A percentile compares a stretch with the other conserved stretches of the same genome.
Evolutionary conservation across 164 flowering plant genomes (phyloP).

Genomic region (Liriodendron chinense): DNA sequence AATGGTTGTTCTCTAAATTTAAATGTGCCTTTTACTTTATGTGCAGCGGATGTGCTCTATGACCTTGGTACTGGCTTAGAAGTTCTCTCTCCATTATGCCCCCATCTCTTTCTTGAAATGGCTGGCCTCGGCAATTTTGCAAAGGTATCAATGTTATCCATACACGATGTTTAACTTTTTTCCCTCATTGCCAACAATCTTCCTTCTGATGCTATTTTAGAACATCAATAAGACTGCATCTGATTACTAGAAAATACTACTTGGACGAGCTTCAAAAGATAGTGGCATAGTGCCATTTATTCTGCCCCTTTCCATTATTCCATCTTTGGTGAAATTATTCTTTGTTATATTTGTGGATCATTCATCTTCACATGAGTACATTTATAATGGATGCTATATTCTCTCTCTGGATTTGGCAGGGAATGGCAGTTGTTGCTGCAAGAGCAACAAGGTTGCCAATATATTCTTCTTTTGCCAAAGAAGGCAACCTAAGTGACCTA

Average conservation of each 20-base stretch:
- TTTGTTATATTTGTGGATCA: neutral
- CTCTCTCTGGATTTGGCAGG: constrained; percentile 41
- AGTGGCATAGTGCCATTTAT: neutral
- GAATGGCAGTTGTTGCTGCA: constrained; percentile 99
- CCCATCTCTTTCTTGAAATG: constrained; percentile 90
- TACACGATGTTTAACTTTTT: neutral
- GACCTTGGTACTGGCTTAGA: constrained; percentile 96
- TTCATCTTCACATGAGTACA: neutral
- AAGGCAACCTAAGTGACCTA: constrained; percentile 94
- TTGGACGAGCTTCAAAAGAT: neutral
- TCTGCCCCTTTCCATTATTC: neutral
- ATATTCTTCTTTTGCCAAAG: constrained; percentile 98
- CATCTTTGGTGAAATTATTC: neutral
- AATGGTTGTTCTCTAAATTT: constrained; percentile 5
- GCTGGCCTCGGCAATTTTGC: constrained; percentile 99
- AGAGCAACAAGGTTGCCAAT: constrained; percentile 94
- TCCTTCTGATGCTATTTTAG: neutral
- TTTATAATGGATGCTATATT: neutral
- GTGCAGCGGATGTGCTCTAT: constrained; percentile 92
- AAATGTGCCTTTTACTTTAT: constrained; percentile 18
- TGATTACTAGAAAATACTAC: neutral
- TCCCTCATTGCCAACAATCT: neutral
- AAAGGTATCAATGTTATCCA: constrained; percentile 47
- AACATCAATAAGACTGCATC: neutral
- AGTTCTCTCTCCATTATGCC: constrained; percentile 92